A percentile compares a stretch with the other conserved stretches of the same genome.
These are phyloP conservation scores for Xylaria intraflava DNA, from an alignment of 495 filamentous ascomycete species.

Conservation along the genomic window DNA sequence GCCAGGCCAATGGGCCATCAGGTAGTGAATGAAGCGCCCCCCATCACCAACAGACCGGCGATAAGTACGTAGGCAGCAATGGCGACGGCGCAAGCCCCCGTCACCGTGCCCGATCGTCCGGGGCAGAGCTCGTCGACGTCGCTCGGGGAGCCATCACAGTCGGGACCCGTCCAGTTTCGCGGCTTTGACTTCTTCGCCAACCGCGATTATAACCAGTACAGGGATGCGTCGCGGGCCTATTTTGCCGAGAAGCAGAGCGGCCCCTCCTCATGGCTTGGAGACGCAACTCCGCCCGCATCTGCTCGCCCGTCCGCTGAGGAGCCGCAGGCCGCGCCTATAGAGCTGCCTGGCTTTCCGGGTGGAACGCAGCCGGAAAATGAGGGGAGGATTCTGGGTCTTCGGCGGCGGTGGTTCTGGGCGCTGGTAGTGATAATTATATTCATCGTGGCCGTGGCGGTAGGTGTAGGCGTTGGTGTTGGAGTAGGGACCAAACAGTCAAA, in stretches of 20 bases:
- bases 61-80: background rate
- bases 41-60: background rate
- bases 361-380: background rate
- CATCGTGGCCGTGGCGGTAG: conserved; percentile 30
- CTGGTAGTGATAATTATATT: conserved; percentile 22
- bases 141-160: background rate
- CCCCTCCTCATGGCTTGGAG: conserved; percentile 25
- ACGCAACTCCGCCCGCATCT: conserved; percentile 20
- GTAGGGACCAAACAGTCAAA: background rate
- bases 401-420: conserved; percentile 25
- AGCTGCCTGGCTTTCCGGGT: background rate
- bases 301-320: conserved; percentile 14
- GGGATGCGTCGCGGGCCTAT: conserved; percentile 24
- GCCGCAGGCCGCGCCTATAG: background rate
- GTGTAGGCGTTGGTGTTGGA: conserved; percentile 34
- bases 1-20: conserved; percentile 1
- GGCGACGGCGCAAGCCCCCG: conserved; percentile 9
- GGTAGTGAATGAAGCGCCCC: background rate
- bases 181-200: conserved; percentile 27
- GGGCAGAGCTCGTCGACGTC: conserved; percentile 6
- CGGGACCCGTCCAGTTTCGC: conserved; percentile 19
- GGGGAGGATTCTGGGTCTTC: conserved; percentile 21
- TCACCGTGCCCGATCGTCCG: conserved; percentile 9
- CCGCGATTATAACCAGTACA: conserved; percentile 23
- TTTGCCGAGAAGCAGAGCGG: conserved; percentile 19